Conservation (phyloP, 192 early-diverging fungal species). For the Dissophora globulifera region DNA sequence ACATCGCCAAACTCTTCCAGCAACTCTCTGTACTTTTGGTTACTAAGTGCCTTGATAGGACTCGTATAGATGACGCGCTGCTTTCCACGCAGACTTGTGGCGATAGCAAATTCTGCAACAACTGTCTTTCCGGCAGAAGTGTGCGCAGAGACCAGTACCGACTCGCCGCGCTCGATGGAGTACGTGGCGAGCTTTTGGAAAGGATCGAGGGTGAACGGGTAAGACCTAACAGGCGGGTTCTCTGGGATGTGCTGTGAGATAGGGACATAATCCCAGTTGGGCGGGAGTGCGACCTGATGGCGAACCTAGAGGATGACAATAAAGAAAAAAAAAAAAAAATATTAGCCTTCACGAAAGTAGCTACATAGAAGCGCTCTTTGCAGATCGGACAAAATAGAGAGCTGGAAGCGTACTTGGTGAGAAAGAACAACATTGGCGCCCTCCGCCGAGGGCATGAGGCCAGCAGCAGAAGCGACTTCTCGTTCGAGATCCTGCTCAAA, state of each 20-base stretch:
- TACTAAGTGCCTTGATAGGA: slow-evolving; percentile 98
- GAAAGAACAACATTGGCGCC: slow-evolving; percentile 53
- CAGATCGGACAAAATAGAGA: neutral
- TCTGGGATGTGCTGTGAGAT: slow-evolving; percentile 87
- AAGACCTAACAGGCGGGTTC: slow-evolving; percentile 83
- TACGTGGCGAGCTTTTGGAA: slow-evolving; percentile 91
- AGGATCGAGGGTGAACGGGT: slow-evolving; percentile 94
- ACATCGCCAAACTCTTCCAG: slow-evolving; percentile 97
- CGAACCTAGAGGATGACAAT: slow-evolving; percentile 79
- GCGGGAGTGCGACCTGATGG: slow-evolving; percentile 95
- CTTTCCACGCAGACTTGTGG: slow-evolving; percentile 84
- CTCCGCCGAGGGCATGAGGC: slow-evolving; percentile 58
- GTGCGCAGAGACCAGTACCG: slow-evolving; percentile 95
- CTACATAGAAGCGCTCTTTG: too few relatives aligned
- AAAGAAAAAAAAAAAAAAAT: too few relatives aligned
- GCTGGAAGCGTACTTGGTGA: slow-evolving; percentile 54
- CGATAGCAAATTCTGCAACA: slow-evolving; percentile 99
- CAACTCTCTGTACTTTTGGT: slow-evolving; percentile 98
- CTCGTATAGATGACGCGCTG: slow-evolving; percentile 97
- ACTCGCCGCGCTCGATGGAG: slow-evolving; percentile 92
- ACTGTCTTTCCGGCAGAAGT: slow-evolving; percentile 99
- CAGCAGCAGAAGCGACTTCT: slow-evolving; percentile 69
- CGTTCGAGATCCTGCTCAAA: slow-evolving; percentile 77
- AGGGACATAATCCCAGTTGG: slow-evolving; percentile 86
- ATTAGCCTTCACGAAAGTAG: too few relatives aligned